Percentiles rank a stretch among this genome's conserved stretches.
These are phyloP conservation scores for Verticillium nonalfalfae DNA, from an alignment of 2,329 filamentous ascomycete species.

Conservation along the genomic window DNA sequence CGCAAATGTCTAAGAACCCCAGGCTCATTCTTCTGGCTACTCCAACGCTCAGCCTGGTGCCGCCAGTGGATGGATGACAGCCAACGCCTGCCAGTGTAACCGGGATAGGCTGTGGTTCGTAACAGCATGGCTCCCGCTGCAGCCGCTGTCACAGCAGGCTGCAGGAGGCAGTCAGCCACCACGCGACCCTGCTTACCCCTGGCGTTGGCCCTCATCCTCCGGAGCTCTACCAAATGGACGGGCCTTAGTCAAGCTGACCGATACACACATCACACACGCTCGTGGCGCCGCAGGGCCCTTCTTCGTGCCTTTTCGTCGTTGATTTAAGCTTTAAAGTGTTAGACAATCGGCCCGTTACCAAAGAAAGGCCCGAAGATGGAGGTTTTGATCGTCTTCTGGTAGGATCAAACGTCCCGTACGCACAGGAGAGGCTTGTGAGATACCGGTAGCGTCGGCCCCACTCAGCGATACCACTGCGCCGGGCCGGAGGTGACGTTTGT, in stretches of 20 bases:
- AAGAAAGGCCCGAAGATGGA: background rate
- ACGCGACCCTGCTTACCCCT: background rate
- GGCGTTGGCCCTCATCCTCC: background rate
- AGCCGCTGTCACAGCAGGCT: background rate
- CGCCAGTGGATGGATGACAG: background rate
- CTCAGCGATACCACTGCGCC: background rate
- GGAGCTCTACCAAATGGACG: background rate
- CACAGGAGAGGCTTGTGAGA: background rate
- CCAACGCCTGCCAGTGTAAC: background rate
- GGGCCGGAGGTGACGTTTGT: background rate
- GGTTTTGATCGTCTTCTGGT: background rate
- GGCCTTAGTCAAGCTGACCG: constrained; percentile 4
- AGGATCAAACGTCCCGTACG: background rate
- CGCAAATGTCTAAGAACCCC: too few species aligned
- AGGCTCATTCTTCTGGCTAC: background rate
- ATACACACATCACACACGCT: background rate
- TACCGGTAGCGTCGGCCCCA: background rate
- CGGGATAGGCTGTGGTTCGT: background rate
- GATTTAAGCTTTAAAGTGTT: constrained; percentile 2
- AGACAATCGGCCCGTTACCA: background rate
- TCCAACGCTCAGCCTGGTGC: background rate
- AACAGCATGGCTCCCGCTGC: background rate
- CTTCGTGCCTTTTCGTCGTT: background rate
- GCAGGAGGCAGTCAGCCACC: background rate
- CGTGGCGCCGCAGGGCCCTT: background rate